These are phyloP conservation scores for Galerina sulciceps DNA, from an alignment of 768 basidiomycete species.

Conservation along the genomic window DNA sequence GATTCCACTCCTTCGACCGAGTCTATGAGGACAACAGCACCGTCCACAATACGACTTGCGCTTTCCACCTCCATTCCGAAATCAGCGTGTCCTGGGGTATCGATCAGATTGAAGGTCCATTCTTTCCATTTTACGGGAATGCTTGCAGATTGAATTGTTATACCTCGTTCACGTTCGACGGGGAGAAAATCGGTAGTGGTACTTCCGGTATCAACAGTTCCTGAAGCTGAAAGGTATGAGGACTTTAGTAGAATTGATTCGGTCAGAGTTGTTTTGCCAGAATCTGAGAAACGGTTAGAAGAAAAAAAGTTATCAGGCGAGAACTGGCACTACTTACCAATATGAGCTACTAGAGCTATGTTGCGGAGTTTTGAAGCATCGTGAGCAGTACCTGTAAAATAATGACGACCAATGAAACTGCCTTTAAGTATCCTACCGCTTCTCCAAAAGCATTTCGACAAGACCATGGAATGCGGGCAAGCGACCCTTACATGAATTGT, in stretches of 20 bases:
- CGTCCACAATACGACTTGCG: conserved; percentile 88
- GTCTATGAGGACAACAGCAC: conserved; percentile 86
- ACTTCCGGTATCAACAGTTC: conserved; percentile 88
- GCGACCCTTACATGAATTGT: not conserved
- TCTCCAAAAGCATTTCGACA: conserved; percentile 24
- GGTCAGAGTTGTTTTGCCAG: conserved; percentile 88
- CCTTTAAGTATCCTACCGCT: conserved; percentile 8
- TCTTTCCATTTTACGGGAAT: conserved; percentile 87
- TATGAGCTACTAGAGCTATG: conserved; percentile 89
- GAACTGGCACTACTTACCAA: conserved; percentile 53
- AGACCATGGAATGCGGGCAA: conserved; percentile 23
- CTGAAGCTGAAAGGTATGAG: conserved; percentile 70
- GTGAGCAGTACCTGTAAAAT: conserved; percentile 31
- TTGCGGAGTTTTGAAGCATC: conserved; percentile 63
- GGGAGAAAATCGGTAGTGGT: conserved; percentile 91
- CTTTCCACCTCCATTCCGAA: conserved; percentile 98
- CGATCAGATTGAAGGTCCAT: conserved; percentile 87
- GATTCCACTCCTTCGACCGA: conserved; percentile 92
- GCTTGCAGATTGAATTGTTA: conserved; percentile 92
- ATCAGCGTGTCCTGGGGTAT: conserved; percentile 92
- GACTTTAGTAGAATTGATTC: conserved; percentile 85
- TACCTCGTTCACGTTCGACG: conserved; percentile 87
- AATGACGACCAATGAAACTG: conserved; percentile 21
- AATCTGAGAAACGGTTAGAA: conserved; percentile 51
- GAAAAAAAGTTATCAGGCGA: not conserved